Evolutionary conservation across 1,284 basidiomycete genomes (phyloP).

Genomic region (Pascua guehoae): DNA sequence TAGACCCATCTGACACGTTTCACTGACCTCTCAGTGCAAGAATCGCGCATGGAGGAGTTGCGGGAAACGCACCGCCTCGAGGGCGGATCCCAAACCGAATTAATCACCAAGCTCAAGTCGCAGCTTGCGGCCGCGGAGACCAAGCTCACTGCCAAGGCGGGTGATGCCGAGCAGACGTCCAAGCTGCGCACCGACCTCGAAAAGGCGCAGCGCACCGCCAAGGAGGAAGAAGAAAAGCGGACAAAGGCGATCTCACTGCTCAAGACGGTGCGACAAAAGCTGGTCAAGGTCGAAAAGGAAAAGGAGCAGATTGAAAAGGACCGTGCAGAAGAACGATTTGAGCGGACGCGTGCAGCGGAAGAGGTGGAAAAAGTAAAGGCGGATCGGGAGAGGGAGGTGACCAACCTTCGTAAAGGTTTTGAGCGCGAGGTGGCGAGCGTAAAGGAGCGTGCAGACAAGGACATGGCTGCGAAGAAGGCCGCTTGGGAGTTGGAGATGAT

Average conservation of each 20-base stretch:
- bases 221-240: constrained; percentile 93
- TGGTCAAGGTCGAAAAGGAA: constrained; percentile 88
- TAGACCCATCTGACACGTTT: neutral
- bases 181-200: constrained; percentile 61
- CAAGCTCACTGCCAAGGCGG: constrained; percentile 50
- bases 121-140: constrained; percentile 69
- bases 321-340: constrained; percentile 63
- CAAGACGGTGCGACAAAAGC: constrained; percentile 86
- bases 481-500: constrained; percentile 74
- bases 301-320: constrained; percentile 64
- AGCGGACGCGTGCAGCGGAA: constrained; percentile 53
- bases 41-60: constrained; percentile 74
- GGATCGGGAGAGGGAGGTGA: constrained; percentile 68
- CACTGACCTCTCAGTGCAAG: constrained; percentile 61
- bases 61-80: constrained; percentile 76
- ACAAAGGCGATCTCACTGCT: constrained; percentile 84
- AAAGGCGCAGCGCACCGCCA: constrained; percentile 61
- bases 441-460: constrained; percentile 68
- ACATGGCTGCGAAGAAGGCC: constrained; percentile 60
- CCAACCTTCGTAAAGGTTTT: constrained; percentile 65
- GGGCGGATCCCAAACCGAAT: constrained; percentile 66
- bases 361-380: constrained; percentile 50
- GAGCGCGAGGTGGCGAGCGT: constrained; percentile 66
- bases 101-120: constrained; percentile 64
- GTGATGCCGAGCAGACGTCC: constrained; percentile 57